Evolutionary conservation across 148 eudicot species (phyloP), one percentile per base, ranked within the genome.

Genomic region (Vaccinium darrowii): DNA sequence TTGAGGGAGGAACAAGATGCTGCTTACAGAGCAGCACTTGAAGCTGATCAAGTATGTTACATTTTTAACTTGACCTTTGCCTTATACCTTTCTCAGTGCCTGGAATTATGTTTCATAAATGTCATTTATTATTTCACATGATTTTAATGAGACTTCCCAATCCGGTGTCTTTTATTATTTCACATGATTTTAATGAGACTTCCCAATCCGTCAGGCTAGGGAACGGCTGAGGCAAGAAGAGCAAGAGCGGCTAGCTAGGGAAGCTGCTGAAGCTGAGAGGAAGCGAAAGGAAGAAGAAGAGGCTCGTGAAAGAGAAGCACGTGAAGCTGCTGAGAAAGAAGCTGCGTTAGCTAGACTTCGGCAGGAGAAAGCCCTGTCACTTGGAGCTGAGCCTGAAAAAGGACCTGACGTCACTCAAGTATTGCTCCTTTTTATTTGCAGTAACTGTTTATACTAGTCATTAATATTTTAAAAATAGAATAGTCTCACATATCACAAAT

Each of bases 1-100:
- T 86, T 97, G 91, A 93, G 99, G 88, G 99, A 97, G 91, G 99
- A 97, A 83, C 99, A 97, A 87, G 99, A 97, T 94, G 99, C 99
- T 90, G 99, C 99, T 77, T 97, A 93, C 88, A 91, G 85, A 83
- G 99, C 94, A 83, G 99, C 99, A 15, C 94, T 95, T 67, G 99
- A 95, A 92, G 99, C 99, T 88, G 99, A 97, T 92, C 98, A 94
- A 91, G 99, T 97, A 88, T 72, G 78, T 83, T 7, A 14, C 13
- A 57, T 80, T 56, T 80, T 82, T 21, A 8, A 52, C 7, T 84
- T 83, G 52, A 53, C 79, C 27, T 79, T 81, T 83, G 49, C 52
- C 82, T 57, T 79, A 53, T 69, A n/a, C 84, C 30, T 60, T 14
- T 79, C 39, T 30, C 10, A 15, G 16, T 23, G 63, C 14, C n/a